Evolutionary conservation across 2,329 filamentous ascomycete species (phyloP).

Genomic region (Trichoderma atroviride): DNA sequence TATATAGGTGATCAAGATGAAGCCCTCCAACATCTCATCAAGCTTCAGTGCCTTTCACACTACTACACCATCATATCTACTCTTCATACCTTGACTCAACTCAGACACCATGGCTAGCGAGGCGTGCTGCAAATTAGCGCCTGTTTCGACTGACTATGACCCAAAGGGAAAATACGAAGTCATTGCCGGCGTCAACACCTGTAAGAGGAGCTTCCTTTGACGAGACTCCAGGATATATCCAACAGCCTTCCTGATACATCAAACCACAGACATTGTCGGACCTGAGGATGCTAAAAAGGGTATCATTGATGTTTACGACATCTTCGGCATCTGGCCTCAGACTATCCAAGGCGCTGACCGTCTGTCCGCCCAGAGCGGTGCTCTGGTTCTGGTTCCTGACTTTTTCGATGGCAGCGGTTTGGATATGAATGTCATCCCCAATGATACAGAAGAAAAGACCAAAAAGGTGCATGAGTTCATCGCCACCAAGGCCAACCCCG

Average conservation of each 20-base stretch:
- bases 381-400: constrained; percentile 47
- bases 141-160: constrained; percentile 44
- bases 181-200: constrained; percentile 47
- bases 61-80: neutral
- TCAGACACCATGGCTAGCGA: constrained; percentile 22
- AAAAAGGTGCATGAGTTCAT: constrained; percentile 39
- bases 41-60: neutral
- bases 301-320: constrained; percentile 51
- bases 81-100: neutral
- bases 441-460: constrained; percentile 50
- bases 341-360: constrained; percentile 53
- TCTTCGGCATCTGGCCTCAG: constrained; percentile 50
- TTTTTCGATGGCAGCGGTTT: constrained; percentile 44
- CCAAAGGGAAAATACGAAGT: constrained; percentile 46
- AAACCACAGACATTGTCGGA: constrained; percentile 40
- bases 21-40: neutral
- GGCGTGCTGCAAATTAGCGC: constrained; percentile 41
- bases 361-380: constrained; percentile 41
- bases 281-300: constrained; percentile 41
- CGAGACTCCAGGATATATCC: neutral
- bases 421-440: constrained; percentile 41
- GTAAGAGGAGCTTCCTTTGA: constrained; percentile 34
- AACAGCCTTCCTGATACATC: neutral
- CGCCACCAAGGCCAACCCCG: constrained; percentile 36
- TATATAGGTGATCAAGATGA: constrained; percentile 7